Percentiles rank a stretch among this genome's conserved stretches.
These are phyloP conservation scores for Jamesozyma spencerorum DNA, from an alignment of 805 yeast species.

Conservation along the genomic window DNA sequence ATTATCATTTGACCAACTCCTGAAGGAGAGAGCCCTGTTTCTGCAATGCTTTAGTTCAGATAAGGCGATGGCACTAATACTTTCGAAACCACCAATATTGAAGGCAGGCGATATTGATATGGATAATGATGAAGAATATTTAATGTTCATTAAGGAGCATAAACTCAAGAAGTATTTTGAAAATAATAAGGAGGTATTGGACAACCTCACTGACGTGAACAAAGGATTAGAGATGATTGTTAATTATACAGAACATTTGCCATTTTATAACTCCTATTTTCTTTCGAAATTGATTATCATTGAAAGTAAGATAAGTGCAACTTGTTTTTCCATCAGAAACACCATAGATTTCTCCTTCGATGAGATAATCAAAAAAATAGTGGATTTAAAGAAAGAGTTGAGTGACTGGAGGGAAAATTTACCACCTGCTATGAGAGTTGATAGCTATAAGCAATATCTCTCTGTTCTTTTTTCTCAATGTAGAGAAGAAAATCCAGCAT, in stretches of 20 bases:
- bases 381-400: slow-evolving; percentile 12
- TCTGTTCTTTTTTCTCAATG: slow-evolving; percentile 15
- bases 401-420: slow-evolving; percentile 18
- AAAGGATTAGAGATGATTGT: slow-evolving; percentile 12
- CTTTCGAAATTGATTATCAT: slow-evolving; percentile 11
- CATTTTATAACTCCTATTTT: slow-evolving; percentile 19
- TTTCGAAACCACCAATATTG: slow-evolving; percentile 18
- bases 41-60: slow-evolving; percentile 32
- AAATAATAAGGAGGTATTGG: slow-evolving; percentile 7
- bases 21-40: slow-evolving; percentile 38
- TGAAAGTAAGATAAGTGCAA: slow-evolving; percentile 11
- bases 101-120: slow-evolving; percentile 18
- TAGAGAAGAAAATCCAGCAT: slow-evolving; percentile 12
- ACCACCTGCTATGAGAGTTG: slow-evolving; percentile 17
- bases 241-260: slow-evolving; percentile 15
- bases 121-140: slow-evolving; percentile 17
- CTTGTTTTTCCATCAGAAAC: slow-evolving; percentile 17
- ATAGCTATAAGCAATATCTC: slow-evolving; percentile 16
- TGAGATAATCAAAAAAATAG: slow-evolving; percentile 14
- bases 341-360: slow-evolving; percentile 16
- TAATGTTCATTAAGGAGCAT: slow-evolving; percentile 11
- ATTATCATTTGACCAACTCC: slow-evolving; percentile 31
- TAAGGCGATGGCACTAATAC: slow-evolving; percentile 14
- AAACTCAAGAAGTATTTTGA: slow-evolving; percentile 6
- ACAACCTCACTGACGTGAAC: slow-evolving; percentile 9